Evolutionary conservation across 192 early-diverging fungal genomes (phyloP), one percentile per base, ranked within the genome.

Genomic region (Dissophora ornata): DNA sequence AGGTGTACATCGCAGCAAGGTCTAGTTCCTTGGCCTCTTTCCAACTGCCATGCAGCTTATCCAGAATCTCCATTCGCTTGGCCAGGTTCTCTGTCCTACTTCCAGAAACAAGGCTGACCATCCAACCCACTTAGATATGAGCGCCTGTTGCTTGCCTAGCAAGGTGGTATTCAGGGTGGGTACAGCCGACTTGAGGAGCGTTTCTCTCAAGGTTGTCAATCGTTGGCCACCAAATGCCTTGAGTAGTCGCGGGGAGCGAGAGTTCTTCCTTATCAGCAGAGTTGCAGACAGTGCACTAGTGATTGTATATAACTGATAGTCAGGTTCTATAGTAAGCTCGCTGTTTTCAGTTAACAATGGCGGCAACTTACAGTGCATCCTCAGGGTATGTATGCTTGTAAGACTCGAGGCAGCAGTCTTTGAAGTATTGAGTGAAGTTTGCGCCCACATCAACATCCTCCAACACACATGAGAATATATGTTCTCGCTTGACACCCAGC

Each of bases 331-430:
- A 57, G 54, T 53, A 45, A 38, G 29, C 52, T 41, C 41, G 32
- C 64, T 67, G 45, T 40, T 67, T 67, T 67, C 42, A 51, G 29
- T 18, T 18, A 40, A 50, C 46, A 41, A 51, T 57, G 46, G 36
- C 41, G 28, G 58, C 45, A 51, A 69, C 67, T 53, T 69, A 69
- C 67, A 69, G 67, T 60, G 67, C 67, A 69, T 69, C 57, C 45
- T 69, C 67, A 69, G 67, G 57, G 67, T 69, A 69, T 33, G 40
- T 36, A 60, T 60, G 57, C 41, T 60, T 69, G 49, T 45, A 69
- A 32, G 65, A 53, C 67, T 69, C 56, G 41, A 69, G 48, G 67
- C 36, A 69, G 40, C 57, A 69, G 48, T 29, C 49, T 26, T 53
- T 52, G 49, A 69, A 69, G 50, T 59, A 69, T 44, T 45, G 56